Base-by-base conservation (phyloP, 2,329 filamentous ascomycete genomes). In the Pleomassaria siparia region DNA sequence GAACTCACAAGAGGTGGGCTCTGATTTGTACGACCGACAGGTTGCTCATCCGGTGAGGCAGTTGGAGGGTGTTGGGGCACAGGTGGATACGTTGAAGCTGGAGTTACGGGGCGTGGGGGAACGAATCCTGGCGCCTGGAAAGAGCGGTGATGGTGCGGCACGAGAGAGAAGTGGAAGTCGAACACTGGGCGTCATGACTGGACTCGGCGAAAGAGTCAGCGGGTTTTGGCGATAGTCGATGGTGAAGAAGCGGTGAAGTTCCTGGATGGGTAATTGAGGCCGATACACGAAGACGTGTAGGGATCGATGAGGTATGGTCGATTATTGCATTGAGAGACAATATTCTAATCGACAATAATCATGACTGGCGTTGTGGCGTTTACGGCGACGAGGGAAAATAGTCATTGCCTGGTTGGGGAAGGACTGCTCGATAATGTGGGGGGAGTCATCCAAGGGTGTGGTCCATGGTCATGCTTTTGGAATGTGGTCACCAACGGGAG, bases 21-120 rank as follows among this genome's bases (percentile, higher is more conserved):
- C 37, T 8, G 55, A 65, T 33, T 11, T 66, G 13, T 67, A 63
- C 63, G 58, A 63, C 24, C 44, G 51, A 11, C 47, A 61, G 33
- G 57, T 67, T 4, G 60, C 58, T 15, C 54, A 62, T 42, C 64
- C 64, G 22, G 40, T 67, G 6, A 44, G 57, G 25, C 58, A 64
- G 32, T 49, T 65, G 9, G 43, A 59, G 29, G 50, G 50, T 13
- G 44, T 63, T 13, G 63, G 63, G 26, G 64, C 59, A 21, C 60
- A 53, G 25, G 29, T 55, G 6, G 51, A 61, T 11, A 56, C 39
- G 8, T 60, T 55, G 40, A 62, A 53, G 46, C 45, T 67, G 40
- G 59, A 64, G 25, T 40, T 66, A 43, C 54, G 60, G 40, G 55
- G 52, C 24, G 61, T 65, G 12, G 63, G 63, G 43, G 54, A 58